These are phyloP conservation scores for Russula emetica DNA, from an alignment of 768 basidiomycete genomes.

Conservation along the genomic window DNA sequence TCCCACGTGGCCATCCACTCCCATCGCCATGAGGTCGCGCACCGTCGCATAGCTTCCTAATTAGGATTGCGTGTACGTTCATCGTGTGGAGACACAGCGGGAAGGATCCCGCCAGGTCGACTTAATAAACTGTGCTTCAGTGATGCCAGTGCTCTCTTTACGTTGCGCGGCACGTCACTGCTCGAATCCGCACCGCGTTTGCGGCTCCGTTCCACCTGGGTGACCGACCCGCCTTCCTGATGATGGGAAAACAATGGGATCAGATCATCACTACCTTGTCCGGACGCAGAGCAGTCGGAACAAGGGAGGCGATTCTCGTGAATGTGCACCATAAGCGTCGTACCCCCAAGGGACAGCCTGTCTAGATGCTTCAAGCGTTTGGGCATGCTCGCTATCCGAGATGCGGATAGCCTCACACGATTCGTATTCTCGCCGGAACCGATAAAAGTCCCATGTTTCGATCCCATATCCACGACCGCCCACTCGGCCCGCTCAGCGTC, in stretches of 20 bases:
- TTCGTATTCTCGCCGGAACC: constrained; percentile 29
- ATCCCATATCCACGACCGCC: constrained; percentile 81
- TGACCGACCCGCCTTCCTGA: background rate
- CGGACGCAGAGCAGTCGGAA: constrained; percentile 51
- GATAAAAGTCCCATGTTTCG: constrained; percentile 77
- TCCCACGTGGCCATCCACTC: constrained; percentile 55
- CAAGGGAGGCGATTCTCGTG: constrained; percentile 63
- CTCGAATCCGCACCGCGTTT: constrained; percentile 31
- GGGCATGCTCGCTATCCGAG: constrained; percentile 66
- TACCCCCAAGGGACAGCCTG: constrained; percentile 60
- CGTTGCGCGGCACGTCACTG: constrained; percentile 38
- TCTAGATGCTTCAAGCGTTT: constrained; percentile 61
- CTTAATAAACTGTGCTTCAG: constrained; percentile 63
- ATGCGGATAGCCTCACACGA: constrained; percentile 46
- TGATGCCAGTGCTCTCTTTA: constrained; percentile 60
- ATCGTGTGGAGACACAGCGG: background rate
- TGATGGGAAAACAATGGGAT: constrained; percentile 53
- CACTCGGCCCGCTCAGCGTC: constrained; percentile 55
- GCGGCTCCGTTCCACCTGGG: constrained; percentile 21
- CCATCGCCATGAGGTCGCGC: too few species aligned
- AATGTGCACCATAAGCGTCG: constrained; percentile 66
- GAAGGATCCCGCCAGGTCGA: constrained; percentile 36
- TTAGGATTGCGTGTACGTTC: background rate
- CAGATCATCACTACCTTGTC: constrained; percentile 39
- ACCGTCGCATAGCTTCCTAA: constrained; percentile 56